Conservation (phyloP, 2,329 filamentous ascomycete genomes). For the Elsinoe fawcettii region DNA sequence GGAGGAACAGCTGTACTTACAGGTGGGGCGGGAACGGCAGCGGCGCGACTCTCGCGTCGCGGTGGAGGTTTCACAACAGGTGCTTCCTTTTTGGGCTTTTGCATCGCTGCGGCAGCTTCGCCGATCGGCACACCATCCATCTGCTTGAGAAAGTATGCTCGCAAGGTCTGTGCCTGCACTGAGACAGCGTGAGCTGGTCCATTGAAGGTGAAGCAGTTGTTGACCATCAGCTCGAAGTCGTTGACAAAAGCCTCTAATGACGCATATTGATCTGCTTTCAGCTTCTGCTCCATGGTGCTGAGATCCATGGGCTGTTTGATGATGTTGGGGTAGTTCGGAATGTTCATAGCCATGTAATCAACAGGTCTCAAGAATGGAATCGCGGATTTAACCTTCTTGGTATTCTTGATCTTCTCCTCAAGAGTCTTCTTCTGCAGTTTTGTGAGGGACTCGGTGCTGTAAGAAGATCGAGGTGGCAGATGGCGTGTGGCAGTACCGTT, state of each 20-base stretch:
- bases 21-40: slow-evolving; percentile 26
- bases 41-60: slow-evolving; percentile 28
- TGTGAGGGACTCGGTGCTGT: slow-evolving; percentile 46
- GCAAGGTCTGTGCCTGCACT: slow-evolving; percentile 54
- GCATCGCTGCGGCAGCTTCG: slow-evolving; percentile 47
- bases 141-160: slow-evolving; percentile 52
- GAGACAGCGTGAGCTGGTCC: slow-evolving; percentile 69
- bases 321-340: slow-evolving; percentile 65
- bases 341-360: slow-evolving; percentile 61
- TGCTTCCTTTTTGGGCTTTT: slow-evolving; percentile 49
- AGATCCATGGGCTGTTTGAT: slow-evolving; percentile 81
- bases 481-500: slow-evolving; percentile 21
- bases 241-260: slow-evolving; percentile 64
- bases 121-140: slow-evolving; percentile 53
- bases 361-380: slow-evolving; percentile 71
- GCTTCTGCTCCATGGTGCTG: slow-evolving; percentile 67
- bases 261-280: slow-evolving; percentile 63
- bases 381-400: slow-evolving; percentile 82
- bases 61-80: slow-evolving; percentile 24
- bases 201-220: slow-evolving; percentile 78
- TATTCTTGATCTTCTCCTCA: slow-evolving; percentile 58
- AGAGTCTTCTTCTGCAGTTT: slow-evolving; percentile 54
- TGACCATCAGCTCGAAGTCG: slow-evolving; percentile 69
- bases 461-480: slow-evolving; percentile 24
- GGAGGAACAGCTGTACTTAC: slow-evolving; percentile 25